Conservation (phyloP, 139 green algal species). For the Chlamydomonas incerta region DNA sequence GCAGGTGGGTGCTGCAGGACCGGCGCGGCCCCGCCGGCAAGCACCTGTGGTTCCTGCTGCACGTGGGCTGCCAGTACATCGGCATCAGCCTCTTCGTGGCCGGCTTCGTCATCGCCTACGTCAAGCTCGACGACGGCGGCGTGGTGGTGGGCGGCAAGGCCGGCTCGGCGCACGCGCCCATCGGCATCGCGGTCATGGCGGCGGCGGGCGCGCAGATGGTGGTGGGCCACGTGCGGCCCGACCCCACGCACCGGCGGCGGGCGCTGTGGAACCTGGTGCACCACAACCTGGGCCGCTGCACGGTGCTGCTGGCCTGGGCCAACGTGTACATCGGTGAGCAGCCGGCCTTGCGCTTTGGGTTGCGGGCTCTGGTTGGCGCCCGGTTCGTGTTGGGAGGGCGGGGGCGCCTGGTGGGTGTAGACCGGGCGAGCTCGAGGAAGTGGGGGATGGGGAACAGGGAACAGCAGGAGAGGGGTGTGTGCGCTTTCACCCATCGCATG, state of each 20-base stretch:
- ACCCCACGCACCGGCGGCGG: not conserved
- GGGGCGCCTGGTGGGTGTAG: too few relatives aligned
- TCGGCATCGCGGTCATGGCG: constrained; percentile 31
- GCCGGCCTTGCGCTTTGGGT: too few relatives aligned
- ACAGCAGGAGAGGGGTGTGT: not conserved
- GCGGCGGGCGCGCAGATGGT: constrained; percentile 12
- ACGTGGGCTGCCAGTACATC: constrained; percentile 17
- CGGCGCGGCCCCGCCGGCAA: not conserved
- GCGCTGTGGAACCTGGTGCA: constrained; percentile 25
- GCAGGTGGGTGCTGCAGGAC: constrained; percentile 22
- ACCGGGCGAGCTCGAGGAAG: too few relatives aligned
- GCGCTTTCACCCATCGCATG: too few relatives aligned
- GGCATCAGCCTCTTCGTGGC: constrained; percentile 33
- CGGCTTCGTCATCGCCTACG: constrained; percentile 20
- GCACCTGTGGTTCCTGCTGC: constrained; percentile 27
- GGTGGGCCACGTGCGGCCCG: not conserved
- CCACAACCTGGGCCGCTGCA: constrained; percentile 14
- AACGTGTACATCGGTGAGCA: constrained; percentile 33
- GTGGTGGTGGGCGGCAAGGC: not conserved
- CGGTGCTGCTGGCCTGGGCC: constrained; percentile 10
- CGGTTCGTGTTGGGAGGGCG: too few relatives aligned
- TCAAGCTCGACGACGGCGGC: constrained; percentile 2
- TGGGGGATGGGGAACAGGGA: not conserved
- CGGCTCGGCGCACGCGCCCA: not conserved
- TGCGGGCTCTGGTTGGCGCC: too few relatives aligned